Base-by-base conservation (phyloP, 208 protist species). In the Tetramitus jugosus region DNA sequence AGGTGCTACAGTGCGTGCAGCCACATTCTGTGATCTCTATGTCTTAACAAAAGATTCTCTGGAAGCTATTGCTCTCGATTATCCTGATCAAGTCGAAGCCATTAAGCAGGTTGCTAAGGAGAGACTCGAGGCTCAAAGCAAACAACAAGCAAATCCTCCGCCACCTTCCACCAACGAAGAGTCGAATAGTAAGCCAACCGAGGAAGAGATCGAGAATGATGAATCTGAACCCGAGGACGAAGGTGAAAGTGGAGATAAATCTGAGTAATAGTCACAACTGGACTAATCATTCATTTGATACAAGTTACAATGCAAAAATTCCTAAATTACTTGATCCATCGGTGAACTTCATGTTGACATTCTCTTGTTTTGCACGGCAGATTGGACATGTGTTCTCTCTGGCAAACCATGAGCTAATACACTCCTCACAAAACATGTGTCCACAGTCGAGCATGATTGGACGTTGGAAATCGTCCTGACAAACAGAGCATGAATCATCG, bases 11-110 rank as follows among this genome's bases (percentile, higher is more conserved):
- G 46, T 78, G 2, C 49, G 75, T 39, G 75, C 75, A 20, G 43
- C 26, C 1, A 78, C 75, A 10, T 72, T 60, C 39, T 60, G 42
- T 13, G 75, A 78, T 72, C 26, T 78, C 26, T 78, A 78, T 20
- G 33, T 78, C 0, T 40, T 78, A 10, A 60, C 43, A 8, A 60
- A 78, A 39, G 75, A 68, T 29, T 31, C 43, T 10, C n/a, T 78
- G 0, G 60, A 82, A 82, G 78, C 72, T 43, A 76, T 81, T 33
- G 53, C 78, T 52, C 4, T 60, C 31, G 80, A 82, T 37, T 82
- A 79, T 20, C 77, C 79, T 60, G 10, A 79, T 42, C 77, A 71
- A n/a, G 77, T 71, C 0, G 20, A 79, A 43, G 68, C 40, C 10
- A 82, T 82, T 68, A 72, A 52, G 43, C 74, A 80, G 33, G 74